phyloP scores from a whole-genome alignment of 495 filamentous ascomycete species.

The Tuber melanosporum region DNA sequence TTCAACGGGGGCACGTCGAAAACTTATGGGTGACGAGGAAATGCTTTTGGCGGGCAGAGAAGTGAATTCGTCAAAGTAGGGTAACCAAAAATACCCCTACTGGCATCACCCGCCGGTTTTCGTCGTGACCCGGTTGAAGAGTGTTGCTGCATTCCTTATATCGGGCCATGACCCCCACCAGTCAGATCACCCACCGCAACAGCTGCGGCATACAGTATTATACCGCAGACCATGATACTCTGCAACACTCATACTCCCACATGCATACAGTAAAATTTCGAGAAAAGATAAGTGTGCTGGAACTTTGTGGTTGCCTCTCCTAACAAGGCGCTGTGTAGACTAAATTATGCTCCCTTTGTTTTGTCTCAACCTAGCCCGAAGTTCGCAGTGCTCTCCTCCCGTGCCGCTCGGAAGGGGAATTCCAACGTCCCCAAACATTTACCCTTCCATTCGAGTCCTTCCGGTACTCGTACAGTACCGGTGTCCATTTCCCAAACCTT shows the following conservation, averaged over 20 bases:
- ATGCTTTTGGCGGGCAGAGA: too few relatives aligned
- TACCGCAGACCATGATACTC: too few relatives aligned
- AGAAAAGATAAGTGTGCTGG: neutral
- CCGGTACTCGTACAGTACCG: too few relatives aligned
- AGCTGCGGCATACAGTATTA: too few relatives aligned
- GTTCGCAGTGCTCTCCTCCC: neutral
- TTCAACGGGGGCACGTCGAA: neutral
- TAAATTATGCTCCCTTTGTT: neutral
- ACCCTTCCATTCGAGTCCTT: neutral
- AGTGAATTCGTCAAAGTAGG: neutral
- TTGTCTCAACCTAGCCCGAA: neutral
- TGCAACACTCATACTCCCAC: too few relatives aligned
- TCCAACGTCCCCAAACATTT: neutral
- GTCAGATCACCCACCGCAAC: too few relatives aligned
- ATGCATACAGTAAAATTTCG: neutral
- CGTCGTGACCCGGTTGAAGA: neutral
- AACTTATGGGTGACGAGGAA: neutral
- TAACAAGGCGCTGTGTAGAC: neutral
- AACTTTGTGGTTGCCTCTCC: neutral
- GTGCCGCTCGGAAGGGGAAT: neutral
- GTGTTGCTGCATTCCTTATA: neutral
- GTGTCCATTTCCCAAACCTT: neutral
- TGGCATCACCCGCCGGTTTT: neutral
- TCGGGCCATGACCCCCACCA: too few relatives aligned
- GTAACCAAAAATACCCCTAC: neutral